Evolutionary conservation across 495 filamentous ascomycete genomes (phyloP).

Genomic region (Neurospora sp.): DNA sequence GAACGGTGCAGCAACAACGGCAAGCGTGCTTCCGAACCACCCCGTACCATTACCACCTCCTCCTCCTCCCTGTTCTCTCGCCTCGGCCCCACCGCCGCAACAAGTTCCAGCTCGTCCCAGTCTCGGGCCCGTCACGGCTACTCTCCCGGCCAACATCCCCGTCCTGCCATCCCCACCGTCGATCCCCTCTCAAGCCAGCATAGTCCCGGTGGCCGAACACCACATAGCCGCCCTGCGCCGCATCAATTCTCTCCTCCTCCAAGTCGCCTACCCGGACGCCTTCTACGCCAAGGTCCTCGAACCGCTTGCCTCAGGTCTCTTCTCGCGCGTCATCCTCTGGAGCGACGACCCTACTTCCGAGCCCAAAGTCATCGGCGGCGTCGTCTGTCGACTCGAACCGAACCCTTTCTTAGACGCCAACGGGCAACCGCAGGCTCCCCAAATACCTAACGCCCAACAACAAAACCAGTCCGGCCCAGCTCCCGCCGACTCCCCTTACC

Average conservation of each 20-base stretch:
- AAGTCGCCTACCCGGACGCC: slow-evolving; percentile 73
- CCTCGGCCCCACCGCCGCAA: slow-evolving; percentile 4
- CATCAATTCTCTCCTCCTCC: slow-evolving; percentile 75
- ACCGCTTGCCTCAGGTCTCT: slow-evolving; percentile 51
- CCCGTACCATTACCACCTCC: slow-evolving; percentile 14
- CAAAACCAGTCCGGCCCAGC: background rate
- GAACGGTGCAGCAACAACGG: background rate
- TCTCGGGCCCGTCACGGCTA: background rate
- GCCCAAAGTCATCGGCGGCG: slow-evolving; percentile 65
- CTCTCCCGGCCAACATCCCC: slow-evolving; percentile 25
- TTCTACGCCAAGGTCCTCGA: slow-evolving; percentile 75
- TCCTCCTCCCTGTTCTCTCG: slow-evolving; percentile 9
- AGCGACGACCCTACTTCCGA: slow-evolving; percentile 25
- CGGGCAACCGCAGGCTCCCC: slow-evolving; percentile 1
- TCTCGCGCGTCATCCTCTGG: slow-evolving; percentile 68
- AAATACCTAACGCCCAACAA: background rate
- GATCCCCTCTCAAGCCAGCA: slow-evolving; percentile 40
- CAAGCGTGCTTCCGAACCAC: background rate
- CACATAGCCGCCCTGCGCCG: slow-evolving; percentile 67
- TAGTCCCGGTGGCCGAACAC: slow-evolving; percentile 46
- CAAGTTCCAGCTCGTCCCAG: slow-evolving; percentile 14
- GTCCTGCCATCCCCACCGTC: slow-evolving; percentile 19
- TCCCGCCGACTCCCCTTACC: slow-evolving; percentile 16
- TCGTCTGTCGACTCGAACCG: slow-evolving; percentile 72
- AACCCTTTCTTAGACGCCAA: slow-evolving; percentile 14